Base-by-base conservation (phyloP, 306 rosid species). In the Dalbergia oliveri region DNA sequence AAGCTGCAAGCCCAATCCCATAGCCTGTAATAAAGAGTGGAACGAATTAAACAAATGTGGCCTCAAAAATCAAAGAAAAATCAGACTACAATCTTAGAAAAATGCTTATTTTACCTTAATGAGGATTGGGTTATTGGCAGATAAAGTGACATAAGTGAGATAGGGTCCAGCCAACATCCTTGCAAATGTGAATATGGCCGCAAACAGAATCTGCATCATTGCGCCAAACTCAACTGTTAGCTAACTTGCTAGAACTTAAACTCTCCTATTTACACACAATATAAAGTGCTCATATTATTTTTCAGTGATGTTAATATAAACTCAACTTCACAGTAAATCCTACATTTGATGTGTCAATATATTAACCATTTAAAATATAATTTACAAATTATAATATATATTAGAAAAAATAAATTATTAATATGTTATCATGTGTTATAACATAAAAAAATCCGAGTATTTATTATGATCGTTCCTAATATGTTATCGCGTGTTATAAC, bases 101-200 rank as follows among this genome's bases (percentile, higher is more conserved):
- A 23, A 11, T 15, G 43, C 1, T 53, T 60, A 70, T 53, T 13
- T 1, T 47, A 94, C 99, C 97, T 93, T 90, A 43, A 94, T 91
- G 85, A 93, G 75, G 49, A 89, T 49, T 34, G 99, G 99, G 67
- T 90, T 89, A 61, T 53, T 35, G 47, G 97, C 88, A 5, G 86
- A 41, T 82, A 93, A 60, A 62, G 97, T 88, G 18, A 79, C 83
- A 34, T 89, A 91, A 26, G 90, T 65, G 82, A 94, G 62, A 80
- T 80, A 91, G 5, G 97, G 97, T 37, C 99, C 99, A 0, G 74
- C 81, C 35, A 84, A 49, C 94, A 94, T 93, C 86, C 97, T 91
- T 4, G 93, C 99, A 72, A 87, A 60, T n/a, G 91, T 72, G 83
- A 94, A 94, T 86, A 87, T 87, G 49, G 85, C 88, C 35, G 94